phyloP scores from a whole-genome alignment of 139 green algal species.

The Limnomonas spitsbergensis region DNA sequence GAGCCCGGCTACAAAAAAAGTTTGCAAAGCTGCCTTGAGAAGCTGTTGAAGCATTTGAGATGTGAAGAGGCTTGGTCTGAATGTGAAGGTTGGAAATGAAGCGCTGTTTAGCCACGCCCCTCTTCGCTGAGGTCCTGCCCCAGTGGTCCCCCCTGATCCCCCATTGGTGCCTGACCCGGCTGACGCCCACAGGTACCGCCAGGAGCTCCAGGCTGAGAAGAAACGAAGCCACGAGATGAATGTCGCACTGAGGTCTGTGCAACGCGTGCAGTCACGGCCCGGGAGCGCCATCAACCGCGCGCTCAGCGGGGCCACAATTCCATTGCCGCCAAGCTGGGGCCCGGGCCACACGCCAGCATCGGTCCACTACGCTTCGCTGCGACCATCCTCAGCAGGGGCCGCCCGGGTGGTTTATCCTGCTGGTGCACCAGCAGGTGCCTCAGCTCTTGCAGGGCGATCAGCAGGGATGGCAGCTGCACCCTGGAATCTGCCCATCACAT shows the following conservation, averaged over 20 bases:
- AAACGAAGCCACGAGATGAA: slow-evolving; percentile 33
- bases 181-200: slow-evolving; percentile 13
- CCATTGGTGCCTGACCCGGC: no score
- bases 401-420: background rate
- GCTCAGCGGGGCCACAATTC: background rate
- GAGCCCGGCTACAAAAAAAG: no score
- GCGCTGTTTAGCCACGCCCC: no score
- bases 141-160: no score
- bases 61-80: no score
- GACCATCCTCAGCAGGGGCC: background rate
- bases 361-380: background rate
- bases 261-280: slow-evolving; percentile 17
- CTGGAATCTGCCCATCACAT: background rate
- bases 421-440: background rate
- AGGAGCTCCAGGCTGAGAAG: slow-evolving; percentile 32
- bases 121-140: no score
- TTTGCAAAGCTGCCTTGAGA: no score
- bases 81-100: no score
- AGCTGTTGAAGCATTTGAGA: no score
- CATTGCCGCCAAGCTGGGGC: background rate
- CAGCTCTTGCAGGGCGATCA: background rate
- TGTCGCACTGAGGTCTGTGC: slow-evolving; percentile 33
- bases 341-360: background rate
- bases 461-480: background rate
- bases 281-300: background rate